Conservation (phyloP, 2,329 filamentous ascomycete species). For the Fusarium mexicanum region DNA sequence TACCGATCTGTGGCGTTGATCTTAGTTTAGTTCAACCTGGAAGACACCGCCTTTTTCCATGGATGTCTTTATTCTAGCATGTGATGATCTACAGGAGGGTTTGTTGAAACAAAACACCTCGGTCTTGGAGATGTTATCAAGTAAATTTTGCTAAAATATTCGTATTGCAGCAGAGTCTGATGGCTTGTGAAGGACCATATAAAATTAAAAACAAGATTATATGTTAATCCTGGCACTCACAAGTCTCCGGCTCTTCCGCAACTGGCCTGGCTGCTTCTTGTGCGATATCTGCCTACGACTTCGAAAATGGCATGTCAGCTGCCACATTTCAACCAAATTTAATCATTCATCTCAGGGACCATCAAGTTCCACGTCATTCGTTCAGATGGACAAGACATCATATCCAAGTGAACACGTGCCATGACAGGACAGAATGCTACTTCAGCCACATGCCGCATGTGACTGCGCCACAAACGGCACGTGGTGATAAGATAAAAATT, state of each 20-base stretch:
- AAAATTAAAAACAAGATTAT: conserved; percentile 33
- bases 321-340: background rate
- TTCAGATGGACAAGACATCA: background rate
- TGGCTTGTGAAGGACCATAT: background rate
- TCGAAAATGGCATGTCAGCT: conserved; percentile 9
- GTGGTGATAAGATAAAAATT: conserved; percentile 48
- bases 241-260: conserved; percentile 26
- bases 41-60: conserved; percentile 35
- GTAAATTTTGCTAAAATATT: background rate
- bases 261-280: conserved; percentile 12
- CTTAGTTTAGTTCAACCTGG: background rate
- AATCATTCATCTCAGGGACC: conserved; percentile 8
- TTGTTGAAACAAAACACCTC: conserved; percentile 13
- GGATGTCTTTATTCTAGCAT: conserved; percentile 14
- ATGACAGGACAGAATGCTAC: background rate
- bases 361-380: conserved; percentile 24
- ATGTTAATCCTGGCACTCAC: conserved; percentile 1
- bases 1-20: conserved; percentile 28
- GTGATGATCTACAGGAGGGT: conserved; percentile 25
- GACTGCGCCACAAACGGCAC: conserved; percentile 32
- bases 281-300: conserved; percentile 8
- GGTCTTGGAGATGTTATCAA: conserved; percentile 1
- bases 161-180: background rate
- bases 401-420: conserved; percentile 14
- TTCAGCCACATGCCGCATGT: background rate